Base-by-base conservation (phyloP, 192 early-diverging fungal genomes). In the Coemansia sp. region DNA sequence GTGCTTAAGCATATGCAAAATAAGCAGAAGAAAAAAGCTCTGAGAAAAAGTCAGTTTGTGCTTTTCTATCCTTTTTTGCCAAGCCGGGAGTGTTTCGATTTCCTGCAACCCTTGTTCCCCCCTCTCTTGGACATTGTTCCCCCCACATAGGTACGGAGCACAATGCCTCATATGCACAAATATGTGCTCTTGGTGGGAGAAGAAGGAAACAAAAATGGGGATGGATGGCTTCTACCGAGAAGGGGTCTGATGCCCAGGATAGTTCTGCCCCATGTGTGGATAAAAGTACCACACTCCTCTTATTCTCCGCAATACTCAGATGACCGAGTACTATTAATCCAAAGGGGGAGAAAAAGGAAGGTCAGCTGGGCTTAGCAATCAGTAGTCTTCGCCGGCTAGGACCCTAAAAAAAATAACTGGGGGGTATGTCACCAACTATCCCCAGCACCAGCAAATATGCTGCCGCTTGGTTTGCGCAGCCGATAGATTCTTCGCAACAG, bases 231-330 rank as follows among this genome's bases (percentile, higher is more conserved):
- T 58, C 32, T 58, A n/a, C 55, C 55, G 30, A 49, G 30, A 33
- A 58, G 32, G 52, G 52, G 52, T 53, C 52, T 53, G 13, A 30
- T 28, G 14, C 55, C 55, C 30, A 35, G 55, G 55, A 58, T 58
- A 35, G 55, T 58, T 58, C 55, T 58, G 30, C 55, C 55, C 55
- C 4, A 58, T 58, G 55, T 32, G 55, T 58, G 55, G 55, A 58
- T 32, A 32, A 58, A 14, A 5, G 52, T 19, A 17, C 19, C 46
- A 11, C 11, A 16, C 10, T 17, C 30, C 32, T 64, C 21, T 64
- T 46, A 26, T 30, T 64, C 43, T 64, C 63, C 46, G 63, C 43
- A 47, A 28, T 47, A 57, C 32, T 6, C 46, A 66, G 8, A 49
- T 49, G 52, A 17, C 39, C 32, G 19, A 60, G 52, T 46, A 28